These are phyloP conservation scores for Mycena belliarum DNA, from an alignment of 768 basidiomycete species.

Conservation along the genomic window DNA sequence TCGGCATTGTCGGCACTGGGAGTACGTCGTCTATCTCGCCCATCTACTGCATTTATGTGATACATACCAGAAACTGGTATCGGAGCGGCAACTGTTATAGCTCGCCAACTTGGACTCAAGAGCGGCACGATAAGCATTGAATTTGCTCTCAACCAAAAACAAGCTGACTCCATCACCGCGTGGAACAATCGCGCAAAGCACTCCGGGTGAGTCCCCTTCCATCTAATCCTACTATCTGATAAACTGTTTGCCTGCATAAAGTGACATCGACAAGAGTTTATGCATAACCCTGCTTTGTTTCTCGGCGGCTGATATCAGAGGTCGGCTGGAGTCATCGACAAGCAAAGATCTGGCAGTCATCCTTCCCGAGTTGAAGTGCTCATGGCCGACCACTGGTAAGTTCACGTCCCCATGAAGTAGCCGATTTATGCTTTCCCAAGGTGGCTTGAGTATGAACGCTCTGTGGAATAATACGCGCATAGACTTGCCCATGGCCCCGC, in stretches of 20 bases:
- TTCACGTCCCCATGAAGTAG: not conserved
- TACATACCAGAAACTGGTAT: slow-evolving; percentile 7
- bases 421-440: slow-evolving; percentile 6
- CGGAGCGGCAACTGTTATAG: slow-evolving; percentile 19
- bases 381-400: slow-evolving; percentile 44
- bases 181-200: slow-evolving; percentile 42
- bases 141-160: slow-evolving; percentile 25
- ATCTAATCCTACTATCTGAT: not conserved
- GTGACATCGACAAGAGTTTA: slow-evolving; percentile 35
- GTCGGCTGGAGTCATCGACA: slow-evolving; percentile 10
- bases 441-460: slow-evolving; percentile 37
- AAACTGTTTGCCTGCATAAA: slow-evolving; percentile 11
- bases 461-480: slow-evolving; percentile 29
- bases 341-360: slow-evolving; percentile 23
- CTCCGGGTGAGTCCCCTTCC: slow-evolving; percentile 33
- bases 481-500: slow-evolving; percentile 43
- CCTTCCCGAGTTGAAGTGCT: slow-evolving; percentile 31
- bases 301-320: slow-evolving; percentile 24
- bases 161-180: slow-evolving; percentile 21
- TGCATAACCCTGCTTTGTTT: slow-evolving; percentile 48
- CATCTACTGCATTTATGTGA: no score
- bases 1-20: no score
- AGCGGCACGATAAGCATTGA: slow-evolving; percentile 24
- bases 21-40: no score
- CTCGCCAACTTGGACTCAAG: slow-evolving; percentile 26